A percentile compares a stretch with the other conserved stretches of the same genome.
Conservation (phyloP, 2,329 filamentous ascomycete genomes). For the Claviceps sp. region DNA sequence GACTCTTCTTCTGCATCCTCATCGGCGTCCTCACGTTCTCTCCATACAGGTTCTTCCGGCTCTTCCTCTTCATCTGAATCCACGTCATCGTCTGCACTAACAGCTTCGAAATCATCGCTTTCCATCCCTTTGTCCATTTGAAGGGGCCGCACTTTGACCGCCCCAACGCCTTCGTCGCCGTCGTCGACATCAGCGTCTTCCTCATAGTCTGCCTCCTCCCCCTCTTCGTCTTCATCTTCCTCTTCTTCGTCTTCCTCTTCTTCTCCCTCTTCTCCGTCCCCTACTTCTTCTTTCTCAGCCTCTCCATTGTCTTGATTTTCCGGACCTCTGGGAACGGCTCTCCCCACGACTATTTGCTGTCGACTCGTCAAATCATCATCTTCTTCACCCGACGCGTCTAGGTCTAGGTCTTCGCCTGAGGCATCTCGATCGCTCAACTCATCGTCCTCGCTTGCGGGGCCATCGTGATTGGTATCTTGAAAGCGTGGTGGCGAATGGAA, state of each 20-base stretch:
- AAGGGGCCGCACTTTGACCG: slow-evolving; percentile 41
- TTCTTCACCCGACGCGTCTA: slow-evolving; percentile 29
- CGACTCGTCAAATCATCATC: slow-evolving; percentile 20
- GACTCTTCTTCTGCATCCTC: slow-evolving; percentile 9
- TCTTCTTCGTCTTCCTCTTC: slow-evolving; percentile 16
- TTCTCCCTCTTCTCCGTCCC: slow-evolving; percentile 15
- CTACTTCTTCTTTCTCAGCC: slow-evolving; percentile 12
- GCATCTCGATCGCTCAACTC: slow-evolving; percentile 26
- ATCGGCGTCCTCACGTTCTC: slow-evolving; percentile 5
- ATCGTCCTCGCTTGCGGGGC: slow-evolving; percentile 16
- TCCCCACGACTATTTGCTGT: slow-evolving; percentile 14
- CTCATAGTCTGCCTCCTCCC: slow-evolving; percentile 9
- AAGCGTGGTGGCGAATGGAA: background rate
- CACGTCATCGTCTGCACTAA: slow-evolving; percentile 38
- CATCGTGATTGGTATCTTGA: slow-evolving; percentile 9
- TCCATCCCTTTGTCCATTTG: slow-evolving; percentile 36
- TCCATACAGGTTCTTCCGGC: slow-evolving; percentile 12
- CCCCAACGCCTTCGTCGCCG: slow-evolving; percentile 38
- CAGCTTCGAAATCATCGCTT: slow-evolving; percentile 31
- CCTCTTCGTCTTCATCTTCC: slow-evolving; percentile 17
- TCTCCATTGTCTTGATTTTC: slow-evolving; percentile 19
- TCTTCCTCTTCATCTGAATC: slow-evolving; percentile 40
- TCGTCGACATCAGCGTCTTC: slow-evolving; percentile 19
- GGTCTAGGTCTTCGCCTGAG: slow-evolving; percentile 28
- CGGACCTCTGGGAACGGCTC: slow-evolving; percentile 14